Evolutionary conservation across 2,329 filamentous ascomycete genomes (phyloP), one percentile per base, ranked within the genome.

Genomic region (Aspergillus felis): DNA sequence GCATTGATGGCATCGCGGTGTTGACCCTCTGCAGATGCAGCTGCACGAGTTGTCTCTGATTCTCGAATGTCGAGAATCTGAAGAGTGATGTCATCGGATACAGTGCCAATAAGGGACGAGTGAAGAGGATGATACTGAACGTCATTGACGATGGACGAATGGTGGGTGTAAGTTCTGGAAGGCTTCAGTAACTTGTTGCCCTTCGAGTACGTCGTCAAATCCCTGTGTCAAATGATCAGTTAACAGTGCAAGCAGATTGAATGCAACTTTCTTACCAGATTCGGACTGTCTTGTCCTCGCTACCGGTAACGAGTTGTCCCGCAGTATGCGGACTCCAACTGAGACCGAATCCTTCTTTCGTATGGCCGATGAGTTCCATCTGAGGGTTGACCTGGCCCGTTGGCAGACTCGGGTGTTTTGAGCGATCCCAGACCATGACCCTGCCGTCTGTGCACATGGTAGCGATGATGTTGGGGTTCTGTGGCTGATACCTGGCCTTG

Each of bases 401-500:
- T 7, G 93, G 92, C 61, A 87, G 80, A 56, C 88, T 85, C 51
- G 88, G 88, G 73, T 97, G 93, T 82, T 97, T 97, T 54, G 93
- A 96, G 64, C 93, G 88, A 78, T 99, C 94, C 78, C 95, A 99
- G 65, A 99, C 87, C 73, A 97, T 86, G 46, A 97, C 90, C 64
- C 87, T 88, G 61, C 91, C 90, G 72, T 97, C 90, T 7, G 91
- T 86, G 63, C 91, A 92, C 77, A 97, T 87, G 0, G 94, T 97
- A 3, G 94, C 94, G 67, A 99, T 95, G 57, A 99, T 87, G 69
- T 99, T 92, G 4, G 93, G 92, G 70, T 99, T 99, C 74, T 97
- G 93, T 12, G 94, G 94, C 76, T 97, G 92, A 72, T 97, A 97
- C 65, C 94, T 88, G 17, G 94, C 95, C 80, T 97, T 99, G 82